Evolutionary conservation across 2,329 filamentous ascomycete species (phyloP).

Genomic region (Fonsecaea pedrosoi): DNA sequence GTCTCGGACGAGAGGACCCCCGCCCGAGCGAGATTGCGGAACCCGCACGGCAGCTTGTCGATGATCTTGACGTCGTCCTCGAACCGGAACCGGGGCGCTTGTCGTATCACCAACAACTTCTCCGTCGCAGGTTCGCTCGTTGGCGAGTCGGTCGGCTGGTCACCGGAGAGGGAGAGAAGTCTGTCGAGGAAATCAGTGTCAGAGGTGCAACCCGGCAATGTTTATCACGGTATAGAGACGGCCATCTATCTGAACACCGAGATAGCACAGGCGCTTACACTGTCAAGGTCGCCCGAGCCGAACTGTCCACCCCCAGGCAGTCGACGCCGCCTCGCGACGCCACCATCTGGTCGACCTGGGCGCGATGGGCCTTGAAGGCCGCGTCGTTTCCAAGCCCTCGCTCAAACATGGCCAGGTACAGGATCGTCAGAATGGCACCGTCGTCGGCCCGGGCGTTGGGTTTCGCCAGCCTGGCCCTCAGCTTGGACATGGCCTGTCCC

Average conservation of each 20-base stretch:
- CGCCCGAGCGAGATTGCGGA: not conserved
- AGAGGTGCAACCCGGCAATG: not conserved
- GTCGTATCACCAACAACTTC: not conserved
- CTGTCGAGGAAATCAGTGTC: not conserved
- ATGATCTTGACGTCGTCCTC: not conserved
- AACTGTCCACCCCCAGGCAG: not conserved
- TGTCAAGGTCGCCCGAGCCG: not conserved
- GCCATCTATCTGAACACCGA: not conserved
- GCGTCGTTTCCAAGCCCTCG: not conserved
- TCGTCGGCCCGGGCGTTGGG: not conserved
- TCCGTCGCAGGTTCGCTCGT: not conserved
- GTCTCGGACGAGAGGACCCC: not conserved
- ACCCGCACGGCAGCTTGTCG: not conserved
- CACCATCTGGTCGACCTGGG: not conserved
- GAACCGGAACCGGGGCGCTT: not conserved
- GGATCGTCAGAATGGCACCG: not conserved
- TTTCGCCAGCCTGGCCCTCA: not conserved
- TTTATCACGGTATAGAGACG: not conserved
- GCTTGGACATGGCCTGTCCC: not conserved
- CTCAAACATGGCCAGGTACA: constrained; percentile 1
- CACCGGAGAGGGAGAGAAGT: not conserved
- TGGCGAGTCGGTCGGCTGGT: not conserved
- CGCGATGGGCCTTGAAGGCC: not conserved
- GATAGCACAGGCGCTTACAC: not conserved
- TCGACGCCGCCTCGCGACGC: not conserved